These are phyloP conservation scores for Fusarium sp. DNA, from an alignment of 2,329 filamentous ascomycete genomes.

Conservation along the genomic window DNA sequence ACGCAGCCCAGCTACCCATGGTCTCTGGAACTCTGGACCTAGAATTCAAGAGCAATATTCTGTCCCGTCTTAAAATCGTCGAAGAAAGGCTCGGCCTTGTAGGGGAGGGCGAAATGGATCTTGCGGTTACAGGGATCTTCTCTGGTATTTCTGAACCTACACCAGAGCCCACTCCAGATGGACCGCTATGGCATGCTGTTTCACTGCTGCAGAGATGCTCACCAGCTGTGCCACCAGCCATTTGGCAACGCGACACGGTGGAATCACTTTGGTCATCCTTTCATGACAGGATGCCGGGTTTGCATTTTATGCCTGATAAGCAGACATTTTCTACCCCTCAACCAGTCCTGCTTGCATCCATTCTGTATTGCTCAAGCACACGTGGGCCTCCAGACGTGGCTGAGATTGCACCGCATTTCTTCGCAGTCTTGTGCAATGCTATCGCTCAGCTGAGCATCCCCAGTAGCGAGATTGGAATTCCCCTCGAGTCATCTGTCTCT, in stretches of 20 bases:
- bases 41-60: slow-evolving; percentile 12
- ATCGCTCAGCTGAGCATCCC: slow-evolving; percentile 15
- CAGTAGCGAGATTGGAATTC: slow-evolving; percentile 1
- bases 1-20: slow-evolving; percentile 3
- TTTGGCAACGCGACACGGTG: slow-evolving; percentile 10
- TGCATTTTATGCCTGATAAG: slow-evolving; percentile 16
- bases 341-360: slow-evolving; percentile 3
- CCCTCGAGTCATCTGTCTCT: neutral
- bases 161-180: neutral
- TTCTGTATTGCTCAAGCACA: slow-evolving; percentile 4
- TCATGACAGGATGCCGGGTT: slow-evolving; percentile 11
- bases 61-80: neutral
- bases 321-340: slow-evolving; percentile 8
- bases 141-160: neutral
- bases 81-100: neutral
- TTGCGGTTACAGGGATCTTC: neutral
- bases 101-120: neutral
- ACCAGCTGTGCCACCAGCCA: neutral
- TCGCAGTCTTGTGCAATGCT: neutral
- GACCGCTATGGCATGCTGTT: slow-evolving; percentile 5
- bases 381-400: slow-evolving; percentile 3
- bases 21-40: slow-evolving; percentile 10
- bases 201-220: slow-evolving; percentile 2
- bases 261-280: slow-evolving; percentile 15
- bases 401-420: neutral